Evolutionary conservation across 257 asterid genomes (phyloP).

Genomic region (Salvia hispanica): DNA sequence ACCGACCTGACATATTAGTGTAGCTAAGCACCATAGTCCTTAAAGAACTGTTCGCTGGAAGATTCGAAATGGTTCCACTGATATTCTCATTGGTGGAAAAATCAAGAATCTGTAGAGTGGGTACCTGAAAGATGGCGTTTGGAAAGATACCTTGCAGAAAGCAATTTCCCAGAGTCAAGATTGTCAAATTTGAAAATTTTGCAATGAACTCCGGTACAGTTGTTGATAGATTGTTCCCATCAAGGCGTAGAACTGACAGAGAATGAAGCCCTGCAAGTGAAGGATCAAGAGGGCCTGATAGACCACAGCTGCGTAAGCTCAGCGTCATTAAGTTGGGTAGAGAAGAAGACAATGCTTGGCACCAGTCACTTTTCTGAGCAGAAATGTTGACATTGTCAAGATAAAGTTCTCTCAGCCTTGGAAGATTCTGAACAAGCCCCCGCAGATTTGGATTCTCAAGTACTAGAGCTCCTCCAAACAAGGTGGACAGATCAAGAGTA

Average conservation of each 20-base stretch:
- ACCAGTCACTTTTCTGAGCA: slow-evolving; percentile 43
- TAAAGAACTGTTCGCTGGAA: slow-evolving; percentile 39
- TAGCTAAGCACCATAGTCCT: slow-evolving; percentile 35
- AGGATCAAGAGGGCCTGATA: slow-evolving; percentile 45
- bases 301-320: slow-evolving; percentile 49
- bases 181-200: slow-evolving; percentile 37
- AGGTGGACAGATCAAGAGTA: slow-evolving; percentile 50
- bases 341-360: slow-evolving; percentile 40
- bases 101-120: slow-evolving; percentile 39
- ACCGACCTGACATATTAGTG: slow-evolving; percentile 42
- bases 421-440: slow-evolving; percentile 44
- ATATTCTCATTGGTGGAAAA: slow-evolving; percentile 37
- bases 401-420: slow-evolving; percentile 45
- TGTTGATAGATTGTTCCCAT: slow-evolving; percentile 39
- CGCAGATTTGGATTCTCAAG: slow-evolving; percentile 54
- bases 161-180: slow-evolving; percentile 44
- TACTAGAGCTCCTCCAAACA: slow-evolving; percentile 23
- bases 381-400: slow-evolving; percentile 56
- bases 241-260: slow-evolving; percentile 49
- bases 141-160: slow-evolving; percentile 49
- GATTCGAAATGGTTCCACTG: slow-evolving; percentile 40
- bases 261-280: slow-evolving; percentile 39
- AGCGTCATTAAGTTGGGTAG: slow-evolving; percentile 41
- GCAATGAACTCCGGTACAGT: slow-evolving; percentile 39
- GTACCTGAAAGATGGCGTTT: slow-evolving; percentile 35